Evolutionary conservation across 176 grass and related monocot genomes (phyloP), one percentile per base, ranked within the genome.

Genomic region (Pharus latifolius): DNA sequence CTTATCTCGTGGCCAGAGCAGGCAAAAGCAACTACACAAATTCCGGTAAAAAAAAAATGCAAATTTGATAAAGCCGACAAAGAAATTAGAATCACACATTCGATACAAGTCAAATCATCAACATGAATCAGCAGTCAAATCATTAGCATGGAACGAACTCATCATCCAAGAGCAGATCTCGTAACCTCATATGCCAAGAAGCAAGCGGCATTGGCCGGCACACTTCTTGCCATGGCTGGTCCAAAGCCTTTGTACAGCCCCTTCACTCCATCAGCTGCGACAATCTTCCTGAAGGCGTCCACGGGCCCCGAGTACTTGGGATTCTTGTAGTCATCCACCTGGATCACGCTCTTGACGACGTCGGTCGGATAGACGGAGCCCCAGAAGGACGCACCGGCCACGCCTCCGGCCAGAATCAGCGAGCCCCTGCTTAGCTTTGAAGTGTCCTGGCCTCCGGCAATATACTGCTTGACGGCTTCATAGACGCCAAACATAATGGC

Each of bases 291-390:
- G 65, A 96, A 73, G 12, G 91, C 91, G 79, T 73, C 77, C 11
- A 87, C 72, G 28, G 91, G 87, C 20, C 91, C 83, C 11, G 41
- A 68, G 77, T 89, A 96, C 35, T 85, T 96, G 8, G 84, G 91
- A 44, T 87, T 90, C 83, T 82, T 95, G 81, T 67, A 82, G 71
- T 90, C 87, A 48, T 95, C 91, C 40, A 95, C 91, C 91, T 89
- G 91, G 68, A 95, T 68, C 61, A 84, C 80, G 67, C 91, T 96
- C 81, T 96, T 90, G 13, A 90, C 80, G 14, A 96, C 87, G 75
- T 96, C 91, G 12, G 87, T 82, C 35, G 91, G 87, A 74, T 96
- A 96, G 60, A 96, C 83, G 14, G 57, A 35, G n/a, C 23, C 11
- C 91, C 91, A 91, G 81, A 88, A 88, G 24, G 91, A 82, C 6